These are phyloP conservation scores for Skeletonema potamos DNA, from an alignment of 108 stramenopile genomes.

Conservation along the genomic window DNA sequence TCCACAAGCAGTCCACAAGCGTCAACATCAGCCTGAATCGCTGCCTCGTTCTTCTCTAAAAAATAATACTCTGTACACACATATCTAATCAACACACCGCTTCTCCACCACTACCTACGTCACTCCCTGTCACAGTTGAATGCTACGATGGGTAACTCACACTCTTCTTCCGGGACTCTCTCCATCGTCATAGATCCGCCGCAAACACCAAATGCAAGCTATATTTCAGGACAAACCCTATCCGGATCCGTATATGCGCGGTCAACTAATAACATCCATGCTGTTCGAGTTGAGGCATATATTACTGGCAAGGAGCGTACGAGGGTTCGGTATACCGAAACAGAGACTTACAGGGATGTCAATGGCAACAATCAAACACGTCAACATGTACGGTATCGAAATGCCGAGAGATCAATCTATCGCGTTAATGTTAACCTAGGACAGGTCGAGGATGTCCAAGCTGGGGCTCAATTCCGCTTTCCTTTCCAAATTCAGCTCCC, in stretches of 20 bases:
- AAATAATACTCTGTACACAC: no score
- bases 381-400: not conserved
- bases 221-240: not conserved
- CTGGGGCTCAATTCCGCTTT: slow-evolving; percentile 1
- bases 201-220: not conserved
- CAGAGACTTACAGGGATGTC: not conserved
- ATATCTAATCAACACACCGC: no score
- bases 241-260: not conserved
- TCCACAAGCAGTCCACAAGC: no score
- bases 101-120: no score
- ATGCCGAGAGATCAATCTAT: not conserved
- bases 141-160: not conserved
- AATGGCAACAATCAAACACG: not conserved
- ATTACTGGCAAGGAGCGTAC: slow-evolving; percentile 8
- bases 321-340: not conserved
- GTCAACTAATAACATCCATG: not conserved
- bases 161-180: not conserved
- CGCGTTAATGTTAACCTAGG: not conserved
- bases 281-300: not conserved
- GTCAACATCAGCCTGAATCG: no score
- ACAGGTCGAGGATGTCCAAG: not conserved
- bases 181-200: not conserved
- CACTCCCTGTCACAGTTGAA: no score
- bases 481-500: slow-evolving; percentile 8
- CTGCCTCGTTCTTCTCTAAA: no score